Evolutionary conservation across 1,139 yeast genomes (phyloP).

Genomic region (Casaregolazyma suthepensis): DNA sequence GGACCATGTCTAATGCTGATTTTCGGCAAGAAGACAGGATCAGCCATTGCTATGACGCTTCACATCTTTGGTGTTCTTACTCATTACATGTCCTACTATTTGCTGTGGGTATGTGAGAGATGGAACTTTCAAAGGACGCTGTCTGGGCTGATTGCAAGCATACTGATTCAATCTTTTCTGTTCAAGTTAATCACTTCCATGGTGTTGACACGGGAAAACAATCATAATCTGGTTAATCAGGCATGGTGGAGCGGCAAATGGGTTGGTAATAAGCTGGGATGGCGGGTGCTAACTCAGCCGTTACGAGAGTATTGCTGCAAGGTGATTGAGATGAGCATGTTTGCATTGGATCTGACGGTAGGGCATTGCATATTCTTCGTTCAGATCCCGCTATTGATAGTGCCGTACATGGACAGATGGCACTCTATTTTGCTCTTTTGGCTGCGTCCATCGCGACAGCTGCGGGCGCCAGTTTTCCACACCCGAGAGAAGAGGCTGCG

Average conservation of each 20-base stretch:
- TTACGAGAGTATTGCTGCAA: constrained; percentile 64
- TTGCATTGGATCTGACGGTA: constrained; percentile 64
- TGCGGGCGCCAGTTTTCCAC: constrained; percentile 61
- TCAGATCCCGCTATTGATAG: constrained; percentile 55
- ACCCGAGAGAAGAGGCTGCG: constrained; percentile 93
- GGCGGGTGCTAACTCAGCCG: constrained; percentile 58
- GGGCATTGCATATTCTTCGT: constrained; percentile 58
- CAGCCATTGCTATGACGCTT: constrained; percentile 87
- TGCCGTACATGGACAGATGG: constrained; percentile 71
- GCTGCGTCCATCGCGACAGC: constrained; percentile 59
- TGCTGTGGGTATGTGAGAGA: constrained; percentile 57
- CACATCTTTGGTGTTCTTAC: constrained; percentile 69
- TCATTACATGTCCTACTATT: constrained; percentile 52
- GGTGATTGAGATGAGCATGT: constrained; percentile 58
- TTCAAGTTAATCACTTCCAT: constrained; percentile 43
- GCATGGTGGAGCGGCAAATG: constrained; percentile 92
- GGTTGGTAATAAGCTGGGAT: constrained; percentile 55
- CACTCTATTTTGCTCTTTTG: constrained; percentile 78
- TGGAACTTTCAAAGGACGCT: constrained; percentile 55
- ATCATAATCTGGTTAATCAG: constrained; percentile 48
- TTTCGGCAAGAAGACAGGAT: constrained; percentile 39
- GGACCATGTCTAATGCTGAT: constrained; percentile 65
- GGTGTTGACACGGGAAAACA: constrained; percentile 54
- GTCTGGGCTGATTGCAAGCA: constrained; percentile 51
- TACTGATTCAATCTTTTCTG: constrained; percentile 50